These are phyloP conservation scores for Mortierella sp. DNA, from an alignment of 371 early-diverging fungal species.

Conservation along the genomic window DNA sequence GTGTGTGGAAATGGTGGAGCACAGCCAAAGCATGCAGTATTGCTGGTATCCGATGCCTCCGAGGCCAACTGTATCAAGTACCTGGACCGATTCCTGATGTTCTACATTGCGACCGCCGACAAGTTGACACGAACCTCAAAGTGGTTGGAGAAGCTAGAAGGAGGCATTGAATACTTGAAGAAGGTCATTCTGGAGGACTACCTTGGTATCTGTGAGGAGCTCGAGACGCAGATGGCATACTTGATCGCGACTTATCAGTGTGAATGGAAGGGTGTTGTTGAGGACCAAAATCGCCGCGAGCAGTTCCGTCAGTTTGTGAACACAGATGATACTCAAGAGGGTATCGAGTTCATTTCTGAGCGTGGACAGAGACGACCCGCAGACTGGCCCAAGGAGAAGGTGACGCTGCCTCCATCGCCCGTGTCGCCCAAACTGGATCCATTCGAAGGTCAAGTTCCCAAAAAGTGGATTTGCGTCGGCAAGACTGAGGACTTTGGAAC, in stretches of 20 bases:
- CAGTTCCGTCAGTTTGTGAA: conserved; percentile 73
- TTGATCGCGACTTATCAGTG: conserved; percentile 67
- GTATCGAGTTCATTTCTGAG: conserved; percentile 67
- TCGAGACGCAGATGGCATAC: conserved; percentile 70
- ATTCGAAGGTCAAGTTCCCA: conserved; percentile 14
- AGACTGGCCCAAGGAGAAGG: conserved; percentile 67
- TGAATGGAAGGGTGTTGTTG: conserved; percentile 74
- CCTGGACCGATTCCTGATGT: conserved; percentile 76
- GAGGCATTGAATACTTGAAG: conserved; percentile 72
- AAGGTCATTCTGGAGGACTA: conserved; percentile 70
- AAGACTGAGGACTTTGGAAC: conserved; percentile 54
- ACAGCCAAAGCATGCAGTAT: conserved; percentile 73
- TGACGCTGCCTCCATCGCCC: conserved; percentile 39
- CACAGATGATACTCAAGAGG: conserved; percentile 58
- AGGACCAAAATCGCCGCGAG: conserved; percentile 61
- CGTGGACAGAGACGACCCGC: conserved; percentile 73
- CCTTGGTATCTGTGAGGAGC: conserved; percentile 67
- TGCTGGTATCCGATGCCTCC: conserved; percentile 65
- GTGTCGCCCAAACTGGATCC: conserved; percentile 26
- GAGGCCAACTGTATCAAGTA: conserved; percentile 65
- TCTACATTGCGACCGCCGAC: conserved; percentile 76
- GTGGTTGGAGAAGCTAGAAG: conserved; percentile 75
- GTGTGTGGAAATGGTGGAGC: conserved; percentile 78
- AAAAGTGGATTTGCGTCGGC: conserved; percentile 25
- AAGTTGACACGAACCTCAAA: conserved; percentile 71